Evolutionary conservation across 345 rosid species (phyloP), one percentile per base, ranked within the genome.

Genomic region (Psidium friedrichsthalianum): DNA sequence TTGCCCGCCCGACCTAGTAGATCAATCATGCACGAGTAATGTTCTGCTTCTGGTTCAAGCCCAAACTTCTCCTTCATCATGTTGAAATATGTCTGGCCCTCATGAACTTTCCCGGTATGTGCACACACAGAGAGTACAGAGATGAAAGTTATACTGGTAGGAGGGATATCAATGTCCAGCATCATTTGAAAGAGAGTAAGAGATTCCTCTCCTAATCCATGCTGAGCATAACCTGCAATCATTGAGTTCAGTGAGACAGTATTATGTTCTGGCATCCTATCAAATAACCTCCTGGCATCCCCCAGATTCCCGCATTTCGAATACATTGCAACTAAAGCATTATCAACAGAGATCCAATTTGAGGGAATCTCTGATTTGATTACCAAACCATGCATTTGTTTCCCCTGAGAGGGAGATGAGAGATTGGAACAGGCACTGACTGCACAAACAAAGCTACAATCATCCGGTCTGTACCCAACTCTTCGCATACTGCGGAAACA

Each of bases 11-110:
- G 91, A 52, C 97, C 94, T 54, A 97, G 80, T 83, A 95, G 91
- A 94, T 95, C 98, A 25, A 95, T 92, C 97, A 97, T 95, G 89
- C 98, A 95, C 15, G 97, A 91, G 90, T 93, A 97, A 86, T 97
- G 99, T 86, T 95, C 97, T 59, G 89, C 91, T 88, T 95, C 97
- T 85, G 99, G 98, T 86, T 95, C 94, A 25, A 95, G 91, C 81
- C 90, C 92, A 86, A 94, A 95, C 58, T 82, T 90, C 74, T 91
- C 93, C 86, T 88, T 92, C 97, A 95, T 97, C 86, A 93, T 86
- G 64, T 91, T 88, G 86, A 97, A 95, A 84, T 90, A 94, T 83
- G 83, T 90, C 85, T 85, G 89, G 51, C 97, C 98, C 87, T 93
- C 94, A 6, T 86, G 89, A 59, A 95, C 92, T 90, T 90, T 93